Conservation (phyloP, 2,329 filamentous ascomycete genomes). For the Moelleriella libera region DNA sequence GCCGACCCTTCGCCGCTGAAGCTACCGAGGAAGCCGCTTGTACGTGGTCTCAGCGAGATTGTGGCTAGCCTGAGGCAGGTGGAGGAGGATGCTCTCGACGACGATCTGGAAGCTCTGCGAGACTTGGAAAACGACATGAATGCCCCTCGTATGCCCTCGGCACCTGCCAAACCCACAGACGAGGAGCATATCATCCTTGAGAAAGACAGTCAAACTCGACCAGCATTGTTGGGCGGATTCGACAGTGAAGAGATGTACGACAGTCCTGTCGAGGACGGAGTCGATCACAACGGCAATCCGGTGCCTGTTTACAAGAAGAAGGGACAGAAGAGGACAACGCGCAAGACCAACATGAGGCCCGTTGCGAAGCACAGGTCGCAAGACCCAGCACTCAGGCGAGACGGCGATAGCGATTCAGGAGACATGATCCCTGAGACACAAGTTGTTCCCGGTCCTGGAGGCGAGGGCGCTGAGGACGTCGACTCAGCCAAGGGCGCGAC, state of each 20-base stretch:
- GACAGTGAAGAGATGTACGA: conserved; percentile 49
- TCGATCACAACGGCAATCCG: conserved; percentile 43
- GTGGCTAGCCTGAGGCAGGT: conserved; percentile 56
- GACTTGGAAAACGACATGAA: conserved; percentile 44
- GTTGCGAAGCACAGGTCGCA: conserved; percentile 32
- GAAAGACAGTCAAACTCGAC: conserved; percentile 25
- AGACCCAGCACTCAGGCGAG: conserved; percentile 12
- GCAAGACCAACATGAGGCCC: conserved; percentile 49
- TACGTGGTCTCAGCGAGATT: conserved; percentile 58
- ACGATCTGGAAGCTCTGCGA: conserved; percentile 60
- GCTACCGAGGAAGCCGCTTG: conserved; percentile 46
- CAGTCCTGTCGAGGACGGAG: conserved; percentile 34
- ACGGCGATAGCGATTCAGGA: conserved; percentile 16
- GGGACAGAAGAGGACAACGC: conserved; percentile 67
- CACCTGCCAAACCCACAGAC: neutral
- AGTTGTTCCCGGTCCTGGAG: conserved; percentile 6
- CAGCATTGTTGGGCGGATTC: conserved; percentile 42
- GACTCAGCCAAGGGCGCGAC: conserved; percentile 2
- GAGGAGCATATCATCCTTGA: conserved; percentile 9
- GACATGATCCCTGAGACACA: conserved; percentile 18
- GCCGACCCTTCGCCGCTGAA: conserved; percentile 33
- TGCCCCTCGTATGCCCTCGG: conserved; percentile 10
- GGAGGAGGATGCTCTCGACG: conserved; percentile 55
- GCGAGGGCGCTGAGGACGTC: conserved; percentile 6
- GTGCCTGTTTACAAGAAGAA: conserved; percentile 65